Base-by-base conservation (phyloP, 306 rosid species). In the Pueraria montana region DNA sequence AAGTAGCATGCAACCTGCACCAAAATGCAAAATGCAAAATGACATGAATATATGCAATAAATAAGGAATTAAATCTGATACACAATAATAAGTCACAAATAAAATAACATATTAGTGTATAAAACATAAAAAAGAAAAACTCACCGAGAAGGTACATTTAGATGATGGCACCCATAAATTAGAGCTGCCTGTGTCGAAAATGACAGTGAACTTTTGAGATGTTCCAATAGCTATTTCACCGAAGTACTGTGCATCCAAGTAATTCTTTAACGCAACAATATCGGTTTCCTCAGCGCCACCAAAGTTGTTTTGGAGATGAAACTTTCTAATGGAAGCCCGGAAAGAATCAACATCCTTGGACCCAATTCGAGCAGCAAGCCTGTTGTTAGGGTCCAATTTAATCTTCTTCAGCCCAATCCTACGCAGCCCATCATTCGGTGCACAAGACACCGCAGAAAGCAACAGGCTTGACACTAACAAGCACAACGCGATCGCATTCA, bases 111-210 rank as follows among this genome's bases (percentile, higher is more conserved):
- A 62, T 16, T 16, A 4, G 74, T 16, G 27, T 11, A 64, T 6
- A 23, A 21, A 43, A 38, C 36, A 30, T 16, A 40, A 18, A 8
- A 24, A 43, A 55, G 24, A 40, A 18, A 8, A 18, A 46, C 95
- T 89, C 79, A 96, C 99, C 87, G 98, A 96, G 68, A 87, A 78
- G 88, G 72, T 24, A 38, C 99, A 96, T 67, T 77, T 87, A 20
- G 89, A 36, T 1, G 99, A 93, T n/a, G 99, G 98, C 58, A 96
- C 98, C 99, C 99, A 96, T 82, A 91, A 68, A 80, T 96, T 96
- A 20, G 99, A 87, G 88, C 99, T 96, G 0, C 99, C 98, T 0
- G 99, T 93, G 81, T 96, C 99, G 20, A 96, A 96, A 81, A 96
- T 87, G 6, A 92, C 97, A 42, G 90, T 88, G 86, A 96, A 94